Evolutionary conservation across 257 asterid genomes (phyloP), one percentile per base, ranked within the genome.

Genomic region (Salvia splendens): DNA sequence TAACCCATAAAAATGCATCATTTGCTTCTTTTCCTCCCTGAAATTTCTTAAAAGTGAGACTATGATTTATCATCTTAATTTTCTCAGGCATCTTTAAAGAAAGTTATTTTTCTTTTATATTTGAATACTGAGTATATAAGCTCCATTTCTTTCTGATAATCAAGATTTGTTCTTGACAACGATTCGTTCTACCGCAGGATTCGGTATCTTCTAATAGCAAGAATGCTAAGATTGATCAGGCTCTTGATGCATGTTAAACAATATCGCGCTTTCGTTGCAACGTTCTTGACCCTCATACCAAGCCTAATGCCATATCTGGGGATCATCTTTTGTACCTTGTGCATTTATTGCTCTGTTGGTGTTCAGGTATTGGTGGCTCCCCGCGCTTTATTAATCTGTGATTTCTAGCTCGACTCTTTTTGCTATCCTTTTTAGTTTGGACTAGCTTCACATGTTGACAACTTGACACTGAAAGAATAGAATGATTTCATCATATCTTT

Each of bases 261-360:
- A 36, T 94, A 91, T 75, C 97, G 99, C 52, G 99, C 93, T 62
- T 94, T 94, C 76, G 91, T 94, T 69, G 96, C 97, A 36, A 94
- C 97, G 45, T 94, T 94, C 78, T 84, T 94, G 73, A 84, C 96
- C 74, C 89, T 91, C 72, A 73, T 94, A 78, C 99, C 99, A 68
- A 94, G 99, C 80, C 82, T 94, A 64, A 83, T 90, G 96, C 99
- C 99, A 61, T 94, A 91, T 68, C 76, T 94, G 54, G 99, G 99
- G 58, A 89, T 88, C 77, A 87, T 94, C 76, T 94, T 94, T 74
- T 94, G 97, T 65, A 78, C 91, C 79, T 41, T 94, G 57, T 94
- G 99, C 89, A 71, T 94, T 65, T 94, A 94, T 68, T 91, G 99
- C 81, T 91, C 99, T 69, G 64, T 91, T 55, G 97, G 96, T 72